Conservation (phyloP, 129 eudicot genomes). For the Centella asiatica region DNA sequence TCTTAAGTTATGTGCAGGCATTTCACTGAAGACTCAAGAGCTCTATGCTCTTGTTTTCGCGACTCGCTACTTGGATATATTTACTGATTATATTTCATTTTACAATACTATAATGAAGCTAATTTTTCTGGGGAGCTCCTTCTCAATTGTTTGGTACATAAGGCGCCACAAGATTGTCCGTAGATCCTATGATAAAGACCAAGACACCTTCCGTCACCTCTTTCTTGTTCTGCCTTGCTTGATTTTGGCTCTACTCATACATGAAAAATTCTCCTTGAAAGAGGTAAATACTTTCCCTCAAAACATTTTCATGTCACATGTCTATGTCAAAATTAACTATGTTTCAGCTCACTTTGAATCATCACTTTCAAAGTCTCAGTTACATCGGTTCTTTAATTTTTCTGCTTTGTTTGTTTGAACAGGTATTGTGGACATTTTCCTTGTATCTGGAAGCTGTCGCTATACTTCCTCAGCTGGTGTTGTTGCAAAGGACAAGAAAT, state of each 20-base stretch:
- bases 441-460: constrained; percentile 92
- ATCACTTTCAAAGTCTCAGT: neutral
- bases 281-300: constrained; percentile 46
- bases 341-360: neutral
- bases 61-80: constrained; percentile 89
- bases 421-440: constrained; percentile 96
- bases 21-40: constrained; percentile 96
- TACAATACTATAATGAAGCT: constrained; percentile 85
- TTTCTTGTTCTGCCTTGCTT: constrained; percentile 80
- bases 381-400: neutral
- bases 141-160: constrained; percentile 95
- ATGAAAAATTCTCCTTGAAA: constrained; percentile 75
- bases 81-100: constrained; percentile 74
- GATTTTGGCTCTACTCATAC: constrained; percentile 56
- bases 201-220: constrained; percentile 87
- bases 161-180: constrained; percentile 90
- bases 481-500: constrained; percentile 95
- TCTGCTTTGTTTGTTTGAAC: constrained; percentile 19
- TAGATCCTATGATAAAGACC: constrained; percentile 95
- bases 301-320: neutral
- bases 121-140: constrained; percentile 85
- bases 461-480: constrained; percentile 91
- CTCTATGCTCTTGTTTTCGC: constrained; percentile 90
- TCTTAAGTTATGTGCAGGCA: constrained; percentile 48
- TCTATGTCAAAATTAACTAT: neutral